These are phyloP conservation scores for Leishmania amazonensis DNA, from an alignment of 208 protist genomes.

Conservation along the genomic window DNA sequence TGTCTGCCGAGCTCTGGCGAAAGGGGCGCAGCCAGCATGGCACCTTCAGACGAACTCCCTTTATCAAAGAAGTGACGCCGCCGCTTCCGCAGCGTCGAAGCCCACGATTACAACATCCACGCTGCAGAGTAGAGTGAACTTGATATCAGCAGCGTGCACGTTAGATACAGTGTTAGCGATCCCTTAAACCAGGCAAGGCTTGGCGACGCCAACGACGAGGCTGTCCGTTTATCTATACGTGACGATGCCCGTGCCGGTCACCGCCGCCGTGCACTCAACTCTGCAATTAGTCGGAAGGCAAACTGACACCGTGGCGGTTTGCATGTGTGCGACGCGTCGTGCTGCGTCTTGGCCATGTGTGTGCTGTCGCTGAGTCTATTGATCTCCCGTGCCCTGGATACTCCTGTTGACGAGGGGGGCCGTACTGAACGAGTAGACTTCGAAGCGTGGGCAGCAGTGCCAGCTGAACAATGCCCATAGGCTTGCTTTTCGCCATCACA, in stretches of 20 bases:
- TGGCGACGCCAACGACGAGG: background rate
- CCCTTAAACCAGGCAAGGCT: background rate
- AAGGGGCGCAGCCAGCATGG: conserved; percentile 1
- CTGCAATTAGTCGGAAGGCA: conserved; percentile 9
- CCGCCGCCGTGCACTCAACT: conserved; percentile 22
- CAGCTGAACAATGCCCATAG: conserved; percentile 7
- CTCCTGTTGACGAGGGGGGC: conserved; percentile 4
- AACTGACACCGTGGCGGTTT: background rate
- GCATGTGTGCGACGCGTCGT: conserved; percentile 12
- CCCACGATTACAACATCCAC: background rate
- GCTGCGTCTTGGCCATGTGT: conserved; percentile 22
- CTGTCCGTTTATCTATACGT: too few relatives aligned
- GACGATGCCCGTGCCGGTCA: background rate
- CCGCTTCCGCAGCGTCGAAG: background rate
- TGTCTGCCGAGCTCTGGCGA: background rate
- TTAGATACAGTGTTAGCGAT: background rate
- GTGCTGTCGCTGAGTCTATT: conserved; percentile 15
- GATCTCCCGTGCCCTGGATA: background rate
- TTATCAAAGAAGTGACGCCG: conserved; percentile 6
- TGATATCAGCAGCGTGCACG: background rate
- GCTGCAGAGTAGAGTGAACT: background rate
- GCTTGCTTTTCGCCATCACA: conserved; percentile 16
- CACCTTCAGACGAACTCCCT: conserved; percentile 17
- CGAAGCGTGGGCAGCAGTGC: conserved; percentile 7
- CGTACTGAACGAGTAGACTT: conserved; percentile 10